phyloP scores from a whole-genome alignment of 2,329 filamentous ascomycete genomes.

The Verticillium isaacii region DNA sequence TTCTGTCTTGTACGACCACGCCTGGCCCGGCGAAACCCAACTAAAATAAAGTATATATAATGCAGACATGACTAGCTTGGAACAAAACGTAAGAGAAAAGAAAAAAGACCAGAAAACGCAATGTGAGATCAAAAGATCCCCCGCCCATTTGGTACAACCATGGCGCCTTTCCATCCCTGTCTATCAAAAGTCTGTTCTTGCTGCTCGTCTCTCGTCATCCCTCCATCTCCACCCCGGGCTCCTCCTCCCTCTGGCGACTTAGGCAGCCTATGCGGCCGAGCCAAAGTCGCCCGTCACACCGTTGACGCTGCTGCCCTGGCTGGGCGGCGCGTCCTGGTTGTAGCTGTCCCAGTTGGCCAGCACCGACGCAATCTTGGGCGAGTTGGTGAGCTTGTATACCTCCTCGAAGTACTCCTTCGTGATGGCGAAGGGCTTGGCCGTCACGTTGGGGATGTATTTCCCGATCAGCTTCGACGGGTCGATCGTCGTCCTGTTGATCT shows the following conservation, averaged over 20 bases:
- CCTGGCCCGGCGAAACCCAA: not conserved
- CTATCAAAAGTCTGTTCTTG: not conserved
- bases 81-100: not conserved
- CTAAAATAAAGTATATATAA: not conserved
- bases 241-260: not conserved
- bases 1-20: not conserved
- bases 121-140: not conserved
- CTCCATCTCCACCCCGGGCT: slow-evolving; percentile 2
- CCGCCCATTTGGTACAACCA: not conserved
- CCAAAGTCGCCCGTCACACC: slow-evolving; percentile 32
- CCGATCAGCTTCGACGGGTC: slow-evolving; percentile 94
- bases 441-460: slow-evolving; percentile 99
- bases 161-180: slow-evolving; percentile 1
- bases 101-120: too few relatives aligned
- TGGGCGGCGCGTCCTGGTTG: slow-evolving; percentile 40
- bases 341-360: slow-evolving; percentile 85
- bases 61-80: not conserved
- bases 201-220: not conserved
- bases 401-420: slow-evolving; percentile 99
- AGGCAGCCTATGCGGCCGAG: slow-evolving; percentile 28
- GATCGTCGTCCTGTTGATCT: slow-evolving; percentile 99
- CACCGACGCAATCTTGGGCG: slow-evolving; percentile 69
- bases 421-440: slow-evolving; percentile 88
- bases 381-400: slow-evolving; percentile 90
- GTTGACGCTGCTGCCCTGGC: slow-evolving; percentile 30